phyloP scores from a whole-genome alignment of 306 rosid genomes.

The Medicago ruthenica region DNA sequence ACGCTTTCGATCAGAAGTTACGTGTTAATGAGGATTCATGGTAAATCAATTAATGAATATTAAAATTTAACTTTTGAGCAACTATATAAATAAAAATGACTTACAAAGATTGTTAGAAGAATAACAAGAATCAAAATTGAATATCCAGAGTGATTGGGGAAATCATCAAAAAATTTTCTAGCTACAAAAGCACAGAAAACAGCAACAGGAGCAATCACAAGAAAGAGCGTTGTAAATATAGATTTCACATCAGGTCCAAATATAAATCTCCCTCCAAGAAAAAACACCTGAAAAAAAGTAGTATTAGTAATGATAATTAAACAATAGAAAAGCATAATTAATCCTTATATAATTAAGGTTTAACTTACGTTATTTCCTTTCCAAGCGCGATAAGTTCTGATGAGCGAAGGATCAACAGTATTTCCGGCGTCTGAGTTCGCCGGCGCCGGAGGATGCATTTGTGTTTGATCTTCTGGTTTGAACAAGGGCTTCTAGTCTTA shows the following conservation, averaged over 20 bases:
- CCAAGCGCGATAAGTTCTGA: slow-evolving; percentile 77
- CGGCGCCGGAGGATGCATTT: slow-evolving; percentile 49
- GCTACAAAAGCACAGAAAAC: slow-evolving; percentile 31
- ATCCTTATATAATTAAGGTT: too few relatives aligned
- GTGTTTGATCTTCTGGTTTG: background rate
- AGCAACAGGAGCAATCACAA: slow-evolving; percentile 69
- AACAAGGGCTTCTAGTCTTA: background rate
- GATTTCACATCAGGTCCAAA: slow-evolving; percentile 96
- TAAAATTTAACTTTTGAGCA: background rate
- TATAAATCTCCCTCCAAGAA: slow-evolving; percentile 82
- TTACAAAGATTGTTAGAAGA: slow-evolving; percentile 20
- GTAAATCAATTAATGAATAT: background rate
- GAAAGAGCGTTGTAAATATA: slow-evolving; percentile 65
- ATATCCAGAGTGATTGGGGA: slow-evolving; percentile 28
- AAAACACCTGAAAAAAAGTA: slow-evolving; percentile 69
- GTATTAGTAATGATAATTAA: background rate
- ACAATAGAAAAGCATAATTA: background rate
- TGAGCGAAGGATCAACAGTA: slow-evolving; percentile 35
- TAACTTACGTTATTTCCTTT: slow-evolving; percentile 83
- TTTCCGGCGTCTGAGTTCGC: slow-evolving; percentile 12
- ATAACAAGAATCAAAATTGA: slow-evolving; percentile 14
- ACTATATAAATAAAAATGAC: background rate
- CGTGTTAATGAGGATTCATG: too few relatives aligned
- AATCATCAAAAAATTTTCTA: slow-evolving; percentile 25
- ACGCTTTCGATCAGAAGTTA: too few relatives aligned